These are phyloP conservation scores for Nematodospora valgi DNA, from an alignment of 805 yeast genomes.

Conservation along the genomic window DNA sequence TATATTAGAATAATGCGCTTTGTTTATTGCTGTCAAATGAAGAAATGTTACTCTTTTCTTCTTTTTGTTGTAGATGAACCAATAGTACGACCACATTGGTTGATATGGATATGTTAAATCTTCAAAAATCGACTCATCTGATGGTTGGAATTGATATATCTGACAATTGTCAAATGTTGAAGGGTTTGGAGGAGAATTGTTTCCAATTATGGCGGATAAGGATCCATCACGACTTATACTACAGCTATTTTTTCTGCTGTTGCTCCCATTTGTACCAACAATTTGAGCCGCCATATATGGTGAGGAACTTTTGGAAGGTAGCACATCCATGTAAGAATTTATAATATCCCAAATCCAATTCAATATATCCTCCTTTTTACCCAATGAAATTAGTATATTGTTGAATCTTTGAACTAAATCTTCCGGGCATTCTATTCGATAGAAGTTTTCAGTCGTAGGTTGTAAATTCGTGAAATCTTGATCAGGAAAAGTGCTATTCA, in stretches of 20 bases:
- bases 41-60: constrained; percentile 88
- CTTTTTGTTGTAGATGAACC: constrained; percentile 89
- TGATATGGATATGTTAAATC: constrained; percentile 49
- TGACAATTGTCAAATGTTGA: constrained; percentile 44
- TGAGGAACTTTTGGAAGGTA: constrained; percentile 28
- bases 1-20: constrained; percentile 34
- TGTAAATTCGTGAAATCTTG: constrained; percentile 88
- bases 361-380: constrained; percentile 37
- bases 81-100: constrained; percentile 72
- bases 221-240: constrained; percentile 9
- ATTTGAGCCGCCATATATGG: constrained; percentile 17
- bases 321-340: constrained; percentile 74
- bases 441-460: constrained; percentile 63
- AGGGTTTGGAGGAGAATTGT: constrained; percentile 15
- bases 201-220: constrained; percentile 8
- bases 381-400: constrained; percentile 59
- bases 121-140: constrained; percentile 58
- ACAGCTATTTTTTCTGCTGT: constrained; percentile 27
- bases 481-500: constrained; percentile 92
- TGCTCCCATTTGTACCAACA: constrained; percentile 11
- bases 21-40: constrained; percentile 55
- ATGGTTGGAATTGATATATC: constrained; percentile 61
- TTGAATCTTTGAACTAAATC: constrained; percentile 67
- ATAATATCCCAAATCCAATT: constrained; percentile 87
- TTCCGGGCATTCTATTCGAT: constrained; percentile 31